Percentiles rank a stretch among this genome's conserved stretches.
Evolutionary conservation across 129 eudicot genomes (phyloP).

Genomic region (Kitagawia praeruptora): DNA sequence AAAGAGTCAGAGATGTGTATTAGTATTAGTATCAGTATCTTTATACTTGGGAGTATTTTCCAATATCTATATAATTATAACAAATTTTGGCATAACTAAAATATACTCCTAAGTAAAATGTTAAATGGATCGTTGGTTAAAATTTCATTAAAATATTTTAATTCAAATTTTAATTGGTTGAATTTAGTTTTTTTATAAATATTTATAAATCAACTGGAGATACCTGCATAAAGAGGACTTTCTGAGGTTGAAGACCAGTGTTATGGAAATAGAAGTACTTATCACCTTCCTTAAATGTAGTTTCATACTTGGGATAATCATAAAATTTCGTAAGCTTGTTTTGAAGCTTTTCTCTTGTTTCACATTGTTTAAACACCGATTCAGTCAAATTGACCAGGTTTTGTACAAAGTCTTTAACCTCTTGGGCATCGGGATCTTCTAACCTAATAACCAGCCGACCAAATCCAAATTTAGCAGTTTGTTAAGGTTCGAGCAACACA

Average conservation of each 20-base stretch:
- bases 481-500: background rate
- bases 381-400: slow-evolving; percentile 75
- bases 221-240: slow-evolving; percentile 89
- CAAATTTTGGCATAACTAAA: too few species aligned
- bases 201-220: background rate
- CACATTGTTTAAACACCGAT: slow-evolving; percentile 65
- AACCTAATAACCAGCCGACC: slow-evolving; percentile 39
- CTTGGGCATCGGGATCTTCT: slow-evolving; percentile 91
- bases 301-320: slow-evolving; percentile 64
- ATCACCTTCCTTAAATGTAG: slow-evolving; percentile 72
- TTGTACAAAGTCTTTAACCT: slow-evolving; percentile 74
- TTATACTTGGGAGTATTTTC: too few species aligned
- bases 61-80: too few species aligned
- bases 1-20: too few species aligned
- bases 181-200: too few species aligned
- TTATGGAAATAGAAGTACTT: slow-evolving; percentile 91
- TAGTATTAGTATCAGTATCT: too few species aligned
- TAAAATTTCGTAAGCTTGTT: slow-evolving; percentile 65
- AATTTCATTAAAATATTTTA: too few species aligned
- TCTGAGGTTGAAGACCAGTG: slow-evolving; percentile 85
- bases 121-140: too few species aligned
- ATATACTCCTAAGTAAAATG: too few species aligned
- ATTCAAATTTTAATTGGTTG: too few species aligned
- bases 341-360: slow-evolving; percentile 66
- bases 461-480: background rate